These are phyloP conservation scores for Dactylellina leptospora DNA, from an alignment of 2,329 filamentous ascomycete genomes.

Conservation along the genomic window DNA sequence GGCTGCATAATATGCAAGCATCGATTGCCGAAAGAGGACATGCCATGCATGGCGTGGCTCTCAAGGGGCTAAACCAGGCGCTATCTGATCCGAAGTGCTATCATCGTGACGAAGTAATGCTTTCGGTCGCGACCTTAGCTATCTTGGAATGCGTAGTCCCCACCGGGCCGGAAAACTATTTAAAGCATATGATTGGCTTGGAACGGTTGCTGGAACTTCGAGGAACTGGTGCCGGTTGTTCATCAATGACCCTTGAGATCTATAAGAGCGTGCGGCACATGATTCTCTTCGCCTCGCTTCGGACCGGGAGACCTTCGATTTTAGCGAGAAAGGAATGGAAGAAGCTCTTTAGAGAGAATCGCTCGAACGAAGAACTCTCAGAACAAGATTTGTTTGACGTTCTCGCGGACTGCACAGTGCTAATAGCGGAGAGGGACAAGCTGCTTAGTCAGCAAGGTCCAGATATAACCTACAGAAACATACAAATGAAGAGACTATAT, in stretches of 20 bases:
- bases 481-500: not conserved
- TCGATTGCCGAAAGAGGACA: conserved; percentile 55
- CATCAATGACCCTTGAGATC: conserved; percentile 53
- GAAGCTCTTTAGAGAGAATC: conserved; percentile 47
- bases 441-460: conserved; percentile 12
- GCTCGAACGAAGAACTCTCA: conserved; percentile 51
- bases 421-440: conserved; percentile 54
- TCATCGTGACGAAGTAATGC: conserved; percentile 57
- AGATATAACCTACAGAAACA: not conserved
- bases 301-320: conserved; percentile 56
- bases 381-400: conserved; percentile 58
- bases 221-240: conserved; percentile 42
- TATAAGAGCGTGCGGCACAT: conserved; percentile 57
- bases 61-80: conserved; percentile 57
- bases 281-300: conserved; percentile 56
- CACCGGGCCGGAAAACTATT: conserved; percentile 55
- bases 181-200: conserved; percentile 58
- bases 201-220: conserved; percentile 58
- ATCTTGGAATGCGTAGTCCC: conserved; percentile 58
- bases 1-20: conserved; percentile 54
- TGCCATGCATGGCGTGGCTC: conserved; percentile 55
- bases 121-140: conserved; percentile 56
- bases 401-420: conserved; percentile 58
- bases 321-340: conserved; percentile 58
- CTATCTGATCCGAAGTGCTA: conserved; percentile 56